These are phyloP conservation scores for Phtheirospermum japonicum DNA, from an alignment of 257 asterid genomes.

Conservation along the genomic window DNA sequence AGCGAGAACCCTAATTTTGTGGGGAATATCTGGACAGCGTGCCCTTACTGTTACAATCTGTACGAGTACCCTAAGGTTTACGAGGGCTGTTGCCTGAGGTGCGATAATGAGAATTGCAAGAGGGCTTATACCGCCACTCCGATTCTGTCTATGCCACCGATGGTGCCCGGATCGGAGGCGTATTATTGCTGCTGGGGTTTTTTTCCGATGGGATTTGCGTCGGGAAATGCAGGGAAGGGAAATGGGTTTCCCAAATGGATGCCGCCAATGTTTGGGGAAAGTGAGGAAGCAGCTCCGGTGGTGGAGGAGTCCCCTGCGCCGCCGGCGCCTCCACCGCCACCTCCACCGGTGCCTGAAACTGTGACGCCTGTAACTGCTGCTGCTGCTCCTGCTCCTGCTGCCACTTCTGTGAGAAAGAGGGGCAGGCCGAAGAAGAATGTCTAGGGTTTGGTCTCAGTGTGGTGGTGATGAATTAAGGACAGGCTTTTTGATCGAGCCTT, in stretches of 20 bases:
- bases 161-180: too few relatives aligned
- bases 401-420: slow-evolving; percentile 45
- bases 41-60: too few relatives aligned
- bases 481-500: too few relatives aligned
- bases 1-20: too few relatives aligned
- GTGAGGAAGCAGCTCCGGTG: background rate
- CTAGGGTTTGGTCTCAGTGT: slow-evolving; percentile 19
- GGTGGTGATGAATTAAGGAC: too few relatives aligned
- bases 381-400: background rate
- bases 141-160: slow-evolving; percentile 69
- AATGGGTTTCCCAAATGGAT: slow-evolving; percentile 59
- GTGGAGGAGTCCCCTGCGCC: background rate
- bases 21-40: too few relatives aligned
- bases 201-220: slow-evolving; percentile 76
- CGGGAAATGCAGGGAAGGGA: slow-evolving; percentile 28
- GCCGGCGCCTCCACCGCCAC: too few relatives aligned
- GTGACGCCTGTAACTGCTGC: slow-evolving; percentile 9
- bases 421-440: slow-evolving; percentile 67
- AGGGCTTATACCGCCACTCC: slow-evolving; percentile 72
- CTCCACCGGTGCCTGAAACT: background rate
- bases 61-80: slow-evolving; percentile 62
- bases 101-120: slow-evolving; percentile 66
- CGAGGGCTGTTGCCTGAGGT: slow-evolving; percentile 72
- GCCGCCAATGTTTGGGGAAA: too few relatives aligned
- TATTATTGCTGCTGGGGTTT: slow-evolving; percentile 91